These are phyloP conservation scores for Puccinia polysora DNA, from an alignment of 1,284 basidiomycete genomes.

Conservation along the genomic window DNA sequence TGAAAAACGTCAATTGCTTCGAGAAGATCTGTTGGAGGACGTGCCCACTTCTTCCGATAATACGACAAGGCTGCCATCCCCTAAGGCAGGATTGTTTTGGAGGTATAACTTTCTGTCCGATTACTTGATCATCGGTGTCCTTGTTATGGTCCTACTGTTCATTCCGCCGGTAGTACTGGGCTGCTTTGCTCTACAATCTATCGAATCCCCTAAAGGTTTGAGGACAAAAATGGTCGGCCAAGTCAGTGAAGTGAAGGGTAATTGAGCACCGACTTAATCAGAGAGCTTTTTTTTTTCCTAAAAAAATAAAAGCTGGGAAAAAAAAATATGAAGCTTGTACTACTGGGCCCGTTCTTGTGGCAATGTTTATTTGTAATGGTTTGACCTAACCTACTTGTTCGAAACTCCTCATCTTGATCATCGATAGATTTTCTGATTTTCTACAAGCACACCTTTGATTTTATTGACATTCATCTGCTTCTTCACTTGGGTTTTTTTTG, in stretches of 20 bases:
- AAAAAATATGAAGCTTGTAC: too few relatives aligned
- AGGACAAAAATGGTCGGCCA: constrained; percentile 36
- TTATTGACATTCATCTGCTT: too few relatives aligned
- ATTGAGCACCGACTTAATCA: too few relatives aligned
- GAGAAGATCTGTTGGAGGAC: not conserved
- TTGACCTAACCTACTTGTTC: too few relatives aligned
- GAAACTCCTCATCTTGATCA: too few relatives aligned
- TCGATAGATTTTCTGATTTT: too few relatives aligned
- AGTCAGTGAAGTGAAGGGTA: constrained; percentile 32
- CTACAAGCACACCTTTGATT: too few relatives aligned
- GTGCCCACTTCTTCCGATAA: not conserved
- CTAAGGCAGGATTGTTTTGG: constrained; percentile 30
- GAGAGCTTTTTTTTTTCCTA: too few relatives aligned
- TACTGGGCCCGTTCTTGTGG: too few relatives aligned
- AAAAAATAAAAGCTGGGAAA: too few relatives aligned
- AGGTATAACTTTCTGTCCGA: constrained; percentile 35
- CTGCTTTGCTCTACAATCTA: constrained; percentile 23
- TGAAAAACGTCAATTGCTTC: not conserved
- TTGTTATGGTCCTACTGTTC: constrained; percentile 35
- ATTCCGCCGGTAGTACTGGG: constrained; percentile 32
- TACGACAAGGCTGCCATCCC: not conserved
- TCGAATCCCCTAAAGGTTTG: constrained; percentile 40
- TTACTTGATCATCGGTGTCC: constrained; percentile 34
- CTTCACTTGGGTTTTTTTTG: too few relatives aligned
- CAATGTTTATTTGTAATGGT: too few relatives aligned